Evolutionary conservation across 2,329 filamentous ascomycete genomes (phyloP).

Genomic region (Alternaria conjuncta): DNA sequence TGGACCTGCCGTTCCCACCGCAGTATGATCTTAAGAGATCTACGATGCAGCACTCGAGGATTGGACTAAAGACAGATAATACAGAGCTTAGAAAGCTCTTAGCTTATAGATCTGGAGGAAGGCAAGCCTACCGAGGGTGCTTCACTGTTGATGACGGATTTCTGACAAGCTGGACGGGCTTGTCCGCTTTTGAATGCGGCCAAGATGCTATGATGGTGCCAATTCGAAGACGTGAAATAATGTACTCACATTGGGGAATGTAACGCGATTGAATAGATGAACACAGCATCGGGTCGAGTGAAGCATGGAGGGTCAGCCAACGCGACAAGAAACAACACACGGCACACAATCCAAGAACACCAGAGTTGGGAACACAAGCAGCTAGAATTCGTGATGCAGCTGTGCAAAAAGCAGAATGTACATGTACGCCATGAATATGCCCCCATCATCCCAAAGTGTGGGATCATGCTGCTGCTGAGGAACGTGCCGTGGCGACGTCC

Average conservation of each 20-base stretch:
- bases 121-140: background rate
- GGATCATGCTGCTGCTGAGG: constrained; percentile 37
- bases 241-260: background rate
- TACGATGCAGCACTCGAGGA: background rate
- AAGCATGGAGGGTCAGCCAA: background rate
- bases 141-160: background rate
- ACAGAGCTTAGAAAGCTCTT: background rate
- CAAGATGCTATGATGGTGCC: background rate
- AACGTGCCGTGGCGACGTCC: constrained; percentile 39
- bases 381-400: constrained; percentile 41
- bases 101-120: background rate
- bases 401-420: constrained; percentile 46
- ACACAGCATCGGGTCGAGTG: background rate
- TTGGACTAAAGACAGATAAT: background rate
- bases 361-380: constrained; percentile 31
- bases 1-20: constrained; percentile 12
- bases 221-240: background rate
- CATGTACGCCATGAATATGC: constrained; percentile 51
- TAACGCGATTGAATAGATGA: background rate
- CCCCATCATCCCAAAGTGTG: constrained; percentile 47
- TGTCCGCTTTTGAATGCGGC: background rate
- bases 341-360: background rate
- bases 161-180: background rate
- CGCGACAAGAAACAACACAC: background rate
- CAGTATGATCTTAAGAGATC: constrained; percentile 4